A percentile compares a stretch with the other conserved stretches of the same genome.
phyloP scores from a whole-genome alignment of 2,329 filamentous ascomycete species.

The Colletotrichum spinosum region DNA sequence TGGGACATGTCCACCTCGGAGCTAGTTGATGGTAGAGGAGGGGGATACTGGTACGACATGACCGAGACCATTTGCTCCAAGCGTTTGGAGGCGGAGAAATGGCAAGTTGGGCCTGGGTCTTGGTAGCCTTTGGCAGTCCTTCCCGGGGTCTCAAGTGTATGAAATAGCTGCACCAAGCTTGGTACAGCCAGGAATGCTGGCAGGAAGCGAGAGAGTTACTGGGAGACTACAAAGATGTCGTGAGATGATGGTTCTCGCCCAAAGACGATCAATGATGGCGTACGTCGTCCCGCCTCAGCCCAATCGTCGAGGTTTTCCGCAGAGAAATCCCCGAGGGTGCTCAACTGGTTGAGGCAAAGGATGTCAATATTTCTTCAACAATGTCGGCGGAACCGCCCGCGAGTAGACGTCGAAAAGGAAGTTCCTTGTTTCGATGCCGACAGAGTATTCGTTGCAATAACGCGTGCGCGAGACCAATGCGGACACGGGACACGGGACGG shows the following conservation, averaged over 20 bases:
- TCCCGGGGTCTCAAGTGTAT: too few relatives aligned
- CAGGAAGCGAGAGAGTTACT: too few relatives aligned
- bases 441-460: slow-evolving; percentile 15
- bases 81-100: too few relatives aligned
- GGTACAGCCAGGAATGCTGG: too few relatives aligned
- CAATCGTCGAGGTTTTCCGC: not conserved
- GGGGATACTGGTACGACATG: slow-evolving; percentile 64
- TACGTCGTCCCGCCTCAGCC: too few relatives aligned
- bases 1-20: slow-evolving; percentile 56
- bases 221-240: too few relatives aligned
- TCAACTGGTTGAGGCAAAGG: not conserved
- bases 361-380: not conserved
- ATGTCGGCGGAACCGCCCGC: slow-evolving; percentile 9
- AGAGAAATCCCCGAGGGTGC: not conserved
- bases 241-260: too few relatives aligned
- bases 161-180: too few relatives aligned
- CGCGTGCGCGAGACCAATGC: slow-evolving; percentile 24
- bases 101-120: too few relatives aligned
- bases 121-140: too few relatives aligned
- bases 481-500: slow-evolving; percentile 30
- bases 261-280: too few relatives aligned
- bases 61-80: slow-evolving; percentile 52
- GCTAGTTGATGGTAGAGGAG: slow-evolving; percentile 53
- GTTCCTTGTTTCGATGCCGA: slow-evolving; percentile 11
- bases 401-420: slow-evolving; percentile 11